Percentiles rank a stretch among this genome's conserved stretches.
These are phyloP conservation scores for Rutidosis leptorrhynchoides DNA, from an alignment of 129 eudicot species.

Conservation along the genomic window DNA sequence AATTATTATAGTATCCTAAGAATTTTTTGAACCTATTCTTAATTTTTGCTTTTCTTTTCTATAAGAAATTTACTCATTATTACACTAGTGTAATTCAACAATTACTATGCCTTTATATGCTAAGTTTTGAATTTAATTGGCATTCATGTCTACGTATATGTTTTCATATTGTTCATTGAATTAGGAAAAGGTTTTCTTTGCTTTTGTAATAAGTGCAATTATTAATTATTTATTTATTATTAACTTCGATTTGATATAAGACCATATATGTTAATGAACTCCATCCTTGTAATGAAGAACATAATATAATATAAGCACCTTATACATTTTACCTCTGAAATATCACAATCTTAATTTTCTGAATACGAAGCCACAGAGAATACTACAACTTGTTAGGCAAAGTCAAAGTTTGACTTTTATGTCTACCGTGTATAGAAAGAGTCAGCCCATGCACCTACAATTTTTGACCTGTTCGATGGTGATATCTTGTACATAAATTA, in stretches of 20 bases:
- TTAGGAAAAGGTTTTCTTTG: background rate
- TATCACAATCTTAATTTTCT: background rate
- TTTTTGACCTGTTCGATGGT: conserved; percentile 15
- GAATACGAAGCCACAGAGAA: background rate
- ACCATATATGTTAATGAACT: background rate
- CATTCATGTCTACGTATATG: too few relatives aligned
- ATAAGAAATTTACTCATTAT: conserved; percentile 22
- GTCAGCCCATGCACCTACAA: conserved; percentile 10
- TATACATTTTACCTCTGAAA: background rate
- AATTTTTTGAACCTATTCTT: conserved; percentile 10
- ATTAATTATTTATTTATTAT: too few relatives aligned
- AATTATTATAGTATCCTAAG: conserved; percentile 19
- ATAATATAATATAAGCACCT: background rate
- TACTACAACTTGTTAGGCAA: conserved; percentile 1
- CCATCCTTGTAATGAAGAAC: background rate
- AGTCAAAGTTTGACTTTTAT: conserved; percentile 18
- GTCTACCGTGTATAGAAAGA: conserved; percentile 13
- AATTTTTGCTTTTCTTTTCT: conserved; percentile 5
- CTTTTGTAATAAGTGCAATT: too few relatives aligned
- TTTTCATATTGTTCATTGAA: too few relatives aligned
- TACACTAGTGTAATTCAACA: conserved; percentile 35
- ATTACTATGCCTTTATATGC: background rate
- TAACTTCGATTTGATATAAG: background rate
- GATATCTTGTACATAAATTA: background rate
- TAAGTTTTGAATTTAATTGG: too few relatives aligned